Evolutionary conservation across 208 protist genomes (phyloP), one percentile per base, ranked within the genome.

Genomic region (Leishmania gerbilli): DNA sequence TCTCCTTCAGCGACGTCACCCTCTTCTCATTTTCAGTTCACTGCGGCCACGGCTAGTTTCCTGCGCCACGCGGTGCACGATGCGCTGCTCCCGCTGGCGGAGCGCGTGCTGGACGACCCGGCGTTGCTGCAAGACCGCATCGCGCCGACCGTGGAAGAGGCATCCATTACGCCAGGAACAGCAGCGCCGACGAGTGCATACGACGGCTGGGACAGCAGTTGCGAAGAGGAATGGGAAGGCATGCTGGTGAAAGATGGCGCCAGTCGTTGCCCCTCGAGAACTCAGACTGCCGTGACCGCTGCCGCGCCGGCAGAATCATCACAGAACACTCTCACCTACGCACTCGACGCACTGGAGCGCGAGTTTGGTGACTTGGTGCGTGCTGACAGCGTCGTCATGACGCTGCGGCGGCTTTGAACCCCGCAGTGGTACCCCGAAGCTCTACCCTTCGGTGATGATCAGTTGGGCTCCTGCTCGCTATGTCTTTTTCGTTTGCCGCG

Each of bases 101-200:
- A 86, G 72, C 78, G 82, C 47, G 37, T 86, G 37, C 56, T 86
- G 13, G 74, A 82, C 45, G 65, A 86, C 34, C 78, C 78, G 17
- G 24, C 40, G 8, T 49, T 55, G 9, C 67, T 86, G 56, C 71
- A 55, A 47, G 67, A 24, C 51, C 55, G 42, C 51, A 17, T 71
- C 19, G 24, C 27, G 21, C n/a, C 42, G 7, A 21, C 49, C 9
- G 19, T 3, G 1, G n/a, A 11, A 7, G 40, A 24, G 8, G 27
- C 31, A 17, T 37, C 56, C 24, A 13, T 42, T 24, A 21, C 51
- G 0, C 60, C 31, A 8, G 42, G 34, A 24, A 13, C 74, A 31
- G 8, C 13, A 7, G 34, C 67, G 27, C 15, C 68, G 2, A 31
- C 40, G 17, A 51, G 2, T 11, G 68, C 24, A 11, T 24, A 37